Evolutionary conservation across 2,329 filamentous ascomycete species (phyloP).

Genomic region (Aureobasidium namibiae): DNA sequence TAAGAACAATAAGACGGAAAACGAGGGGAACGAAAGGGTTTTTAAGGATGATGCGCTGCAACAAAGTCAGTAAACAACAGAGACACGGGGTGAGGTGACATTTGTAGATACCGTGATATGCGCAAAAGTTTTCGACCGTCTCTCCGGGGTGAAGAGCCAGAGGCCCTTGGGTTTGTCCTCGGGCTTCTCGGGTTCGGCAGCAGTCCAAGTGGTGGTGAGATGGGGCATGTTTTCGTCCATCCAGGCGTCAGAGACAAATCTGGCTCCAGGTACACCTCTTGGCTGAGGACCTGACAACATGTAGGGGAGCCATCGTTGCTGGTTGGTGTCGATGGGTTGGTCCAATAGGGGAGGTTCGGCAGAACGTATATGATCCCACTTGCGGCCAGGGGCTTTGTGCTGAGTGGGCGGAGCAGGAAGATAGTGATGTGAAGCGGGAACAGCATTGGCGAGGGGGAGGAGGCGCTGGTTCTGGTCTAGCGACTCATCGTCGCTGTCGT

Average conservation of each 20-base stretch:
- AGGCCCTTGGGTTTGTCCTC: slow-evolving; percentile 41
- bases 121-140: slow-evolving; percentile 47
- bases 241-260: slow-evolving; percentile 36
- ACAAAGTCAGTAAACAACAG: slow-evolving; percentile 7
- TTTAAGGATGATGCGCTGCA: slow-evolving; percentile 56
- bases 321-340: slow-evolving; percentile 25
- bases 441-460: slow-evolving; percentile 14
- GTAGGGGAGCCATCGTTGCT: slow-evolving; percentile 28
- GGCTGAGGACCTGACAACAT: slow-evolving; percentile 30
- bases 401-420: slow-evolving; percentile 20
- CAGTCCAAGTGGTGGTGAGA: slow-evolving; percentile 44
- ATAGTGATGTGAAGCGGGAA: slow-evolving; percentile 19
- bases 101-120: slow-evolving; percentile 43
- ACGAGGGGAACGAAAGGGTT: slow-evolving; percentile 79
- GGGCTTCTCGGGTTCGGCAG: slow-evolving; percentile 44
- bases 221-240: slow-evolving; percentile 42
- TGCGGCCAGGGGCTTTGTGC: slow-evolving; percentile 27
- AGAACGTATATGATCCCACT: slow-evolving; percentile 27
- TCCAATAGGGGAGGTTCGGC: slow-evolving; percentile 28
- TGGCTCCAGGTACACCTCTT: slow-evolving; percentile 23
- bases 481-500: slow-evolving; percentile 21
- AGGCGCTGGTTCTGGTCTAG: slow-evolving; percentile 13
- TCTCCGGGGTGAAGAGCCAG: slow-evolving; percentile 39
- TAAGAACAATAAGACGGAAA: slow-evolving; percentile 73
- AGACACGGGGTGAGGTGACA: not conserved